Evolutionary conservation across 2,329 filamentous ascomycete species (phyloP), one percentile per base, ranked within the genome.

Genomic region (Trichoderma lentiforme): DNA sequence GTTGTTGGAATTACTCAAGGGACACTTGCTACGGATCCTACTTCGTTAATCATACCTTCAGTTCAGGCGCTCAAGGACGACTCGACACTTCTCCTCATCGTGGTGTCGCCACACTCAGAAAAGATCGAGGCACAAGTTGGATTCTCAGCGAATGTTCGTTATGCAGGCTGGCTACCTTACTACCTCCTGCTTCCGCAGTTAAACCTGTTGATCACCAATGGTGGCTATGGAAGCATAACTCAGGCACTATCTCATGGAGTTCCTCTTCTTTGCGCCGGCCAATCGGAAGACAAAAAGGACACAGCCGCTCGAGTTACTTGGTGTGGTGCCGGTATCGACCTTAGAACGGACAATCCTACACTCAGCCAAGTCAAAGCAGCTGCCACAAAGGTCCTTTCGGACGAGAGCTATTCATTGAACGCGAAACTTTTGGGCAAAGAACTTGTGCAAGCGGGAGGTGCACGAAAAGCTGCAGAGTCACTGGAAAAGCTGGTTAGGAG

Each of bases 1-100:
- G 77, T 83, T 9, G 74, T 83, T 4, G 81, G 79, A 24, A 78
- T 83, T 24, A 83, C 81, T 1, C 81, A 83, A 63, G 81, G 81
- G 5, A 83, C 81, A 0, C 70, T 82, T 24, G 80, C 80, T 43
- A 80, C 79, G 77, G 76, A 83, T 24, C 80, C 81, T 3, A 77
- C 76, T 0, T 81, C 79, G 0, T 76, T 83, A 57, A 81, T 83
- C 68, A 76, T 82, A n/a, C 81, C 81, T 0, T 74, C 80, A 6
- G 78, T 83, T n/a, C 65, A 77, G 18, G 81, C 81, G 1, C 77
- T 83, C 0, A 74, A 73, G 3, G 63, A 71, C 2, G 75, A 82
- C 26, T 47, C 76, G 4, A 67, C 73, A 6, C 74, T 80, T 12
- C 72, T 81, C 1, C 72, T 83, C 0, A 75, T 83, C 4, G 80